Base-by-base conservation (phyloP, 495 filamentous ascomycete species). In the Monascus purpureus region DNA sequence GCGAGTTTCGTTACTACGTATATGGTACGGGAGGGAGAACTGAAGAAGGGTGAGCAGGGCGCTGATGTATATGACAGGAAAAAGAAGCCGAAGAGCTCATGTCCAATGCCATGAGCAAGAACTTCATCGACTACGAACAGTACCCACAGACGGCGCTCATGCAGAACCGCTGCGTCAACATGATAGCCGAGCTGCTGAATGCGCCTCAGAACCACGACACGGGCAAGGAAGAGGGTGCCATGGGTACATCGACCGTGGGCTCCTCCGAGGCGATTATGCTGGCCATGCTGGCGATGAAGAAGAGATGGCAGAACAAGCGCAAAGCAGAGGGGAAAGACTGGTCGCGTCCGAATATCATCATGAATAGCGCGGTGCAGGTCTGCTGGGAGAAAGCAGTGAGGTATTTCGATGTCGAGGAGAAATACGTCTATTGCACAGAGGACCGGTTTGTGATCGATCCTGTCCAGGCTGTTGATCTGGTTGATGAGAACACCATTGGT, bases 101-200 rank as follows among this genome's bases (percentile, higher is more conserved):
- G 82, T 62, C 72, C 42, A 77, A 86, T 38, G 68, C 73, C 39
- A 75, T 87, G 46, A 70, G 77, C 46, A 90, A 90, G 59, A 90
- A 90, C 66, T 88, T 90, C 64, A 80, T 80, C 60, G 79, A 84
- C 51, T 87, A 84, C 57, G 82, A 87, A 53, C 77, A 87, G 53
- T 86, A 87, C 49, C 82, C 82, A 1, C 78, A 83, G 47, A 73
- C 70, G 2, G 80, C 82, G 22, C 77, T 84, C 37, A 87, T 90
- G 47, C 82, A 87, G 53, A 85, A 83, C 62, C 73, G 81, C 33
- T 90, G 82, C 53, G 78, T 90, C 28, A 77, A 70, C 56, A 90
- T 90, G 81, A 87, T 90, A 46, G 82, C 75, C 8, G 68, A 78
- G n/a, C 65, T 90, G 22, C 83, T 86, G 63, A 67, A 88, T 48